Conservation (phyloP, 768 basidiomycete species). For the Amylocystis lapponica region DNA sequence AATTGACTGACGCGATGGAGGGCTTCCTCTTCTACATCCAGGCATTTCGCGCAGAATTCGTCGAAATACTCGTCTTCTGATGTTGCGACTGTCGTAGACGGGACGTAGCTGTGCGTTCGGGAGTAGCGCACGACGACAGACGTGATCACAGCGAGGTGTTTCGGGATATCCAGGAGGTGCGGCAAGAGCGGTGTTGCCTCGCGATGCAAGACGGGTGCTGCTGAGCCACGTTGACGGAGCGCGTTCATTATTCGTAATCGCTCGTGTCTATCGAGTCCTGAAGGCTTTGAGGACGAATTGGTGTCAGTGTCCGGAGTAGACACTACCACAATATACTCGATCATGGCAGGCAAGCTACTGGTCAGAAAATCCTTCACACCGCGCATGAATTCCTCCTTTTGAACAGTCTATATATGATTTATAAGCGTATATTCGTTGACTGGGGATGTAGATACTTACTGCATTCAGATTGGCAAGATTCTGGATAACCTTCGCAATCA, state of each 20-base stretch:
- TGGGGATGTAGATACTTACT: constrained; percentile 34
- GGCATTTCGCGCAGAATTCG: constrained; percentile 55
- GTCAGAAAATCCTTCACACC: constrained; percentile 69
- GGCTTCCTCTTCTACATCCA: constrained; percentile 67
- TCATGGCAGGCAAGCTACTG: constrained; percentile 61
- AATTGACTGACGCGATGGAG: constrained; percentile 61
- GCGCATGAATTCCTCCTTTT: constrained; percentile 81
- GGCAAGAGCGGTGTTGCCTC: constrained; percentile 73
- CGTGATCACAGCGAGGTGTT: constrained; percentile 69
- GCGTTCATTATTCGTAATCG: constrained; percentile 42
- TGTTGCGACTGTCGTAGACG: background rate
- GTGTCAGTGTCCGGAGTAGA: constrained; percentile 43
- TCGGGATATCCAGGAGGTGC: constrained; percentile 70
- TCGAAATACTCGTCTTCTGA: constrained; percentile 36
- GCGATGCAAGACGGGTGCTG: constrained; percentile 51
- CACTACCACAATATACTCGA: constrained; percentile 72
- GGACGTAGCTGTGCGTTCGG: constrained; percentile 32
- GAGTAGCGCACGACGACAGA: constrained; percentile 67
- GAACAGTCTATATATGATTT: too few relatives aligned
- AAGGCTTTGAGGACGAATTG: constrained; percentile 2
- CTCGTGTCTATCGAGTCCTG: constrained; percentile 34
- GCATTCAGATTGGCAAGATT: constrained; percentile 81
- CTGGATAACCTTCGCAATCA: constrained; percentile 87
- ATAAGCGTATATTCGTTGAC: background rate
- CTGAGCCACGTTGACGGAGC: constrained; percentile 50